Evolutionary conservation across 2,329 filamentous ascomycete genomes (phyloP).

Genomic region (Ophidiomyces ophidiicola): DNA sequence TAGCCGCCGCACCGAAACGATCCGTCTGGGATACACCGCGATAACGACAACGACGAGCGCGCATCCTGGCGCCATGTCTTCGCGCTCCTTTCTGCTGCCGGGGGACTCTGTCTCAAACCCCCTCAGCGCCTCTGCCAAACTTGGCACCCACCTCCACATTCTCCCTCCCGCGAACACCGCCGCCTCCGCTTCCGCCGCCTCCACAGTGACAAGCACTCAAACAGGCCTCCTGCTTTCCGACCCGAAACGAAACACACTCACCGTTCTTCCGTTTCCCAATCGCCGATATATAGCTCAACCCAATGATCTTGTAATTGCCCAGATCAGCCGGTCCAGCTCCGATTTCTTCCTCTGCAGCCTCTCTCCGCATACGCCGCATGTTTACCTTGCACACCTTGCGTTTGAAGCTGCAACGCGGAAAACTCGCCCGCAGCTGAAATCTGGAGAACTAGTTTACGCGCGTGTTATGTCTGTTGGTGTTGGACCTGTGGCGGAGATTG

Average conservation of each 20-base stretch:
- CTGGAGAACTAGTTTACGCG: constrained; percentile 77
- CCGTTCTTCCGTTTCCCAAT: constrained; percentile 27
- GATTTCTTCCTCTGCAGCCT: constrained; percentile 74
- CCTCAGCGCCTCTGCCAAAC: constrained; percentile 47
- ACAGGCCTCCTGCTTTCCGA: constrained; percentile 30
- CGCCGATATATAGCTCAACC: constrained; percentile 61
- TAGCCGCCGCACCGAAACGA: too few relatives aligned
- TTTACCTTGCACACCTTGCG: constrained; percentile 70
- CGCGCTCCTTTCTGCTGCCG: constrained; percentile 61
- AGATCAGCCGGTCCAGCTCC: constrained; percentile 59
- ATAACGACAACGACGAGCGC: not conserved
- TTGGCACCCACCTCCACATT: constrained; percentile 74
- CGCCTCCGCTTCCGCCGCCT: constrained; percentile 57
- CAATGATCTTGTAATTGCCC: constrained; percentile 83
- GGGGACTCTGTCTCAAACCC: constrained; percentile 63
- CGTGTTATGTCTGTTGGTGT: constrained; percentile 66
- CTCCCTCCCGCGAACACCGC: constrained; percentile 56
- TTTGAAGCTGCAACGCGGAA: constrained; percentile 91
- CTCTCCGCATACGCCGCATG: constrained; percentile 49
- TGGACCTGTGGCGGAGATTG: constrained; percentile 72
- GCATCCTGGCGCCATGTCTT: constrained; percentile 37
- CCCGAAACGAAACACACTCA: constrained; percentile 28
- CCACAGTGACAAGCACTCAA: constrained; percentile 32
- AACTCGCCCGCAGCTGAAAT: constrained; percentile 63
- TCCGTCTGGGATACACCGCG: too few relatives aligned